phyloP scores from a whole-genome alignment of 306 rosid genomes.

The Medicago truncatula region DNA sequence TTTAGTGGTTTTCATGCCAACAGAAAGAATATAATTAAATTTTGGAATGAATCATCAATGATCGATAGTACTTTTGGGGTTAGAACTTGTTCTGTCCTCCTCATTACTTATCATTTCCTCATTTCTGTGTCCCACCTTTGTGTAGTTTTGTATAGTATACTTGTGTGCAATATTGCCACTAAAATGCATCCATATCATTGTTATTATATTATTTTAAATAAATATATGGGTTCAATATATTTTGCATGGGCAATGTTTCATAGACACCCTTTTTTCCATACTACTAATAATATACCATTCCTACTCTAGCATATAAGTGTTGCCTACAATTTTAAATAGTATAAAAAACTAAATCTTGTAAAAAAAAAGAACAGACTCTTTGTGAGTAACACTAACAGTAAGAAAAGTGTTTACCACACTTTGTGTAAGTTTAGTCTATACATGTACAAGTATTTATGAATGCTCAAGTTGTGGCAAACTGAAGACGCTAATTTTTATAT shows the following conservation, averaged over 20 bases:
- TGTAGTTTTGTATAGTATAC: background rate
- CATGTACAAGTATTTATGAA: too few species aligned
- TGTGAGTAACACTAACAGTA: too few species aligned
- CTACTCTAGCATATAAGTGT: background rate
- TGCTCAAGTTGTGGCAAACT: too few species aligned
- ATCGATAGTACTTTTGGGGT: conserved; percentile 20
- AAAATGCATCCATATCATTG: background rate
- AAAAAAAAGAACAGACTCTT: too few species aligned
- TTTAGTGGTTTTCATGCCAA: conserved; percentile 29
- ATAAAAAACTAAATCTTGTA: too few species aligned
- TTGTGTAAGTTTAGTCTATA: too few species aligned
- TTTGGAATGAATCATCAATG: conserved; percentile 10
- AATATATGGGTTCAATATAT: background rate
- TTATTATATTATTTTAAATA: background rate
- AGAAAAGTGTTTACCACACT: too few species aligned
- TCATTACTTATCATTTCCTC: background rate
- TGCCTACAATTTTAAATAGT: background rate
- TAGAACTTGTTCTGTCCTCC: conserved; percentile 5
- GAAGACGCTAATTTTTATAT: too few species aligned
- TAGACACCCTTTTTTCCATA: too few species aligned
- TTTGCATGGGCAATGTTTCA: too few species aligned
- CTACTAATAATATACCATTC: too few species aligned
- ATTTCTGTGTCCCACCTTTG: conserved; percentile 16
- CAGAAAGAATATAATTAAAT: conserved; percentile 30
- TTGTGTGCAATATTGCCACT: background rate